Evolutionary conservation across 352 stramenopile genomes (phyloP), one percentile per base, ranked within the genome.

Genomic region (Globisporangium cystogenes): DNA sequence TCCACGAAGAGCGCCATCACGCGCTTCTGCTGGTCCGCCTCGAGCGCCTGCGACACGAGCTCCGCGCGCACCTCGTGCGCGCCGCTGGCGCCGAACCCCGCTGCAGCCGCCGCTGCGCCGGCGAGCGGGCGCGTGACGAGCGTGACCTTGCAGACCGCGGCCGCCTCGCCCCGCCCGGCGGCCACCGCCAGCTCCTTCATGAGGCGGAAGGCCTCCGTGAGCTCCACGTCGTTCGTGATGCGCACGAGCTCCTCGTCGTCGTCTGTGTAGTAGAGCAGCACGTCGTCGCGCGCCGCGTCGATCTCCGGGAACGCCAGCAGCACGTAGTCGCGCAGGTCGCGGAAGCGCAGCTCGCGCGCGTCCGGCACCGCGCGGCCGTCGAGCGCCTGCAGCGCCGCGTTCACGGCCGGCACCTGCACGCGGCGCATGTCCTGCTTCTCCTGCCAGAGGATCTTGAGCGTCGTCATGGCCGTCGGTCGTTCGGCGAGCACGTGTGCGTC

Each of bases 401-500:
- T 81, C 44, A 82, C 80, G 10, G 77, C 79, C 56, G 64, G 50
- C 27, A 88, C 72, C 61, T 93, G 76, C 60, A 93, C 82, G 56
- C 82, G 82, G 53, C 82, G 82, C 77, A 93, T 90, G 65, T 93
- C 82, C 64, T 90, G 67, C 70, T 85, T 75, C 58, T 87, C 82
- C 62, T 69, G 68, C 74, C 78, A 90, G 47, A 84, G 70, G 53
- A 93, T 86, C 76, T 93, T 93, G 62, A 93, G 77, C 68, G 82
- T 93, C 70, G 77, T 72, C 79, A 90, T 93, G 46, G 0, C 58
- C 10, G 27, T 26, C 3, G 26, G 16, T 51, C 10, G 20, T 4
- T 27, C 40, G n/a, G 20, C n/a, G n/a, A n/a, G n/a, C n/a, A n/a
- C n/a, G 11, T n/a, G 36, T 16, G 14, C 10, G 15, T 18, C 14